These are phyloP conservation scores for Thymus quinquecostatus DNA, from an alignment of 257 asterid genomes.

Conservation along the genomic window DNA sequence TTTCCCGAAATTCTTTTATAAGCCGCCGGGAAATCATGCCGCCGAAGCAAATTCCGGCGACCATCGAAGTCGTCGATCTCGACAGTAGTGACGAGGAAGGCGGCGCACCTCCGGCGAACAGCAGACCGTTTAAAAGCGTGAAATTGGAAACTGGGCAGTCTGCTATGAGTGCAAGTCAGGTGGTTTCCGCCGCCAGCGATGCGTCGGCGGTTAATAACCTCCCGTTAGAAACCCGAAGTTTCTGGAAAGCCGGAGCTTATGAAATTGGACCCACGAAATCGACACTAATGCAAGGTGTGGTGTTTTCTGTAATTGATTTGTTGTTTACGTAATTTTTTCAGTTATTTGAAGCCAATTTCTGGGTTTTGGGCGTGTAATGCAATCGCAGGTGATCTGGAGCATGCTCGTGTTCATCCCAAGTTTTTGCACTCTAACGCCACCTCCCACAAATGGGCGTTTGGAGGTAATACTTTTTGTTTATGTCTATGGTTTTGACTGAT, in stretches of 20 bases:
- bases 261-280: conserved; percentile 54
- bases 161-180: conserved; percentile 30
- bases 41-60: conserved; percentile 42
- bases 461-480: conserved; percentile 53
- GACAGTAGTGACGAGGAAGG: conserved; percentile 80
- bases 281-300: conserved; percentile 47
- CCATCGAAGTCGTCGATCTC: conserved; percentile 61
- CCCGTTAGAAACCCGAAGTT: conserved; percentile 69
- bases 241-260: conserved; percentile 92
- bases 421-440: conserved; percentile 95
- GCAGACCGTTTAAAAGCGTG: conserved; percentile 26
- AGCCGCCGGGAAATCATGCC: conserved; percentile 38
- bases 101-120: conserved; percentile 21
- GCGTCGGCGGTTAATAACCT: conserved; percentile 33
- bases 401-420: conserved; percentile 95
- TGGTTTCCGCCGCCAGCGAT: conserved; percentile 18
- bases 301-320: conserved; percentile 14
- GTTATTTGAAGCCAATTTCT: background rate
- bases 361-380: conserved; percentile 18
- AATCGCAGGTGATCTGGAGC: conserved; percentile 78
- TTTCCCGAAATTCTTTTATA: background rate
- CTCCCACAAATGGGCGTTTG: conserved; percentile 96
- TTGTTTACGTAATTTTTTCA: background rate
- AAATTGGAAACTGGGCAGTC: conserved; percentile 36
- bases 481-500: background rate